Base-by-base conservation (phyloP, 495 filamentous ascomycete species). In the Echria macrotheca region DNA sequence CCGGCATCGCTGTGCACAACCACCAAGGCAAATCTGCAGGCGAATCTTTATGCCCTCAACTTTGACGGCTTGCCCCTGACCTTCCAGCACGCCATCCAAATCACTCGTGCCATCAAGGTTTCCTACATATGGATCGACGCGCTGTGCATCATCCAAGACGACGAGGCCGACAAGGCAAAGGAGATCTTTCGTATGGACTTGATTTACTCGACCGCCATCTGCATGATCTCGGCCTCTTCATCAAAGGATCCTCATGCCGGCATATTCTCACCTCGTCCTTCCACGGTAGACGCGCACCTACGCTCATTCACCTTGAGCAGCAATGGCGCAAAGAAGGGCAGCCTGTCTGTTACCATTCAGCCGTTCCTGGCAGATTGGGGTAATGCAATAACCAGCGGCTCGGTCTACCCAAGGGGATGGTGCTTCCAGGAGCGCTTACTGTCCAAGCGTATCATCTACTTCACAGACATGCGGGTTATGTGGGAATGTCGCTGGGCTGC, bases 121-220 rank as follows among this genome's bases (percentile, higher is more conserved):
- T 12, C 12, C 41, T 47, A 47, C 29, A 24, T 47, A 10, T 47
- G 44, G 44, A 25, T 47, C 21, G 44, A 47, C 21, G 44, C 44
- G 2, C 2, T 47, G 8, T 47, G 44, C 44, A 47, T 47, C 29
- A 19, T 35, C 12, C 44, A 47, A 47, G 44, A 47, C 15, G 44
- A 47, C 26, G 44, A 7, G 7, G 44, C 44, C 28, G 44, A 47
- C 22, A 24, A 32, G 25, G 44, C 25, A 12, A 10, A 19, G 12
- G 28, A 47, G 18, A 47, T 47, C 15, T 3, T 18, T 12, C 44
- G 29, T 17, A 47, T 47, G 44, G 44, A 32, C 31, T 7, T 25
- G 18, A 44, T 44, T 24, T 44, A 44, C 23, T 21, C 41, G 21
- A 25, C 18, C 41, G 41, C 41, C 10, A 25, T 25, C 41, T 44